Evolutionary conservation across 2,329 filamentous ascomycete genomes (phyloP), one percentile per base, ranked within the genome.

Genomic region (Xylariaceae sp.): DNA sequence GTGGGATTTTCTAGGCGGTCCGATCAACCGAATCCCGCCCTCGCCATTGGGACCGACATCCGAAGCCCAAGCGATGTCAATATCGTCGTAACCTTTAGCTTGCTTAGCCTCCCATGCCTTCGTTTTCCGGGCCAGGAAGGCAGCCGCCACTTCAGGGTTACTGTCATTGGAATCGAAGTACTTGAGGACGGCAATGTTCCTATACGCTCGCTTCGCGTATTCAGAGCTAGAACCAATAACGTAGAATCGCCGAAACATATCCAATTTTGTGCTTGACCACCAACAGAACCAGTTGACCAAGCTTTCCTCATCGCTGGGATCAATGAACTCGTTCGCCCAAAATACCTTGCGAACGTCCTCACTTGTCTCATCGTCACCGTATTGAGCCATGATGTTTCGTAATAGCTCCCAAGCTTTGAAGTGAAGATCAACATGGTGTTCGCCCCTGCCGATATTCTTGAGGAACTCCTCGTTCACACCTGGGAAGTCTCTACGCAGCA

Each of bases 221-320:
- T 55, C 44, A 2, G 62, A 36, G 54, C 59, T 54, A 1, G 79
- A 79, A 3, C 81, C 81, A 5, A 85, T 47, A 2, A 85, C 75
- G 15, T 70, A 67, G 55, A 85, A 84, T 35, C 72, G 75, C 31
- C 80, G 74, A 57, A 75, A 80, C 38, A 66, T 65, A 49, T 82
- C 74, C 33, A 80, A 59, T 30, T 75, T 73, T 48, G 63, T 52
- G 31, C 71, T 66, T 1, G 79, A 70, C 82, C 81, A 85, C 63
- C 71, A 78, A 1, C 77, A 80, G 61, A 83, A 85, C 76, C 79
- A 84, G 53, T 83, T 80, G 10, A 85, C 73, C 27, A 86, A 66
- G 49, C 76, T 82, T 58, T 83, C 77, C 59, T 86, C 82, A 52
- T 85, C 81, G 47, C 80, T 78, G 1, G 73, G 69, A 48, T 82